phyloP scores from a whole-genome alignment of 768 basidiomycete genomes.

The Amanita molliuscula region DNA sequence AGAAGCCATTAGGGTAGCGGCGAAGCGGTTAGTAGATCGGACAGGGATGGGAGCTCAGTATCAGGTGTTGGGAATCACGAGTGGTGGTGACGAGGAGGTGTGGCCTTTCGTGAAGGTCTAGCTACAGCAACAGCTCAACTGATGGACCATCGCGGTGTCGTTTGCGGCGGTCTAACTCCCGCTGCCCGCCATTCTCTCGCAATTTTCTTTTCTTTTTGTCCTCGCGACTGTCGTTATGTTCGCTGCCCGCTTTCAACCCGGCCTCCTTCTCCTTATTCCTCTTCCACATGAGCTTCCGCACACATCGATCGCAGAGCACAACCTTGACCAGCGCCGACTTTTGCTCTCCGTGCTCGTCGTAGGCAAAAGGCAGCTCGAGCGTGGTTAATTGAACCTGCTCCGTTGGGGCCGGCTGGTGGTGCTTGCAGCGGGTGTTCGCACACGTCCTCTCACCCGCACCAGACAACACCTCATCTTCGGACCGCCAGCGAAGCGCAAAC shows the following conservation, averaged over 20 bases:
- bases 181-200: slow-evolving; percentile 13
- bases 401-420: slow-evolving; percentile 32
- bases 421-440: slow-evolving; percentile 77
- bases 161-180: not conserved
- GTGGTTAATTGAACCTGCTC: slow-evolving; percentile 41
- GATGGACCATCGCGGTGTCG: not conserved
- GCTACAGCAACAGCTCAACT: not conserved
- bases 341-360: slow-evolving; percentile 63
- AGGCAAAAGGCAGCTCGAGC: slow-evolving; percentile 85
- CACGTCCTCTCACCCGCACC: slow-evolving; percentile 84
- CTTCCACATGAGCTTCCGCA: slow-evolving; percentile 84
- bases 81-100: slow-evolving; percentile 7
- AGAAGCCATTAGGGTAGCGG: slow-evolving; percentile 46
- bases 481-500: slow-evolving; percentile 92
- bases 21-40: slow-evolving; percentile 64
- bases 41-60: slow-evolving; percentile 86
- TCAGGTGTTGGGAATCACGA: slow-evolving; percentile 57
- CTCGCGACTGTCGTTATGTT: slow-evolving; percentile 19
- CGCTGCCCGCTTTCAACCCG: slow-evolving; percentile 11
- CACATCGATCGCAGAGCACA: slow-evolving; percentile 71
- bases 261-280: slow-evolving; percentile 50
- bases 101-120: slow-evolving; percentile 25
- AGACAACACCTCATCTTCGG: slow-evolving; percentile 80
- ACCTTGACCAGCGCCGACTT: slow-evolving; percentile 88
- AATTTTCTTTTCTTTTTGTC: slow-evolving; percentile 17